Evolutionary conservation across 306 rosid genomes (phyloP).

Genomic region (Rubus idaeus): DNA sequence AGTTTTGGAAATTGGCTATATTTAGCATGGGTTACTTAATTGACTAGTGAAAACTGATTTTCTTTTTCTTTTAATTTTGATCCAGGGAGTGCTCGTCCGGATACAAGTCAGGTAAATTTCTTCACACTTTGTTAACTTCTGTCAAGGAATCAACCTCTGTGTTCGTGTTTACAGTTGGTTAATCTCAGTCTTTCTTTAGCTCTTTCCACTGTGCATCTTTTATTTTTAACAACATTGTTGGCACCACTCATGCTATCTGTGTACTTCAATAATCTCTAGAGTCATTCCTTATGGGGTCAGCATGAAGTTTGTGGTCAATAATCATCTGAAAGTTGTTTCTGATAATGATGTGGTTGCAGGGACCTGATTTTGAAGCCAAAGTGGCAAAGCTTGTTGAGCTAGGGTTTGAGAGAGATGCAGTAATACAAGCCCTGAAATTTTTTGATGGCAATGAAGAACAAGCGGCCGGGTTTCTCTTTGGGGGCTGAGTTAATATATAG

Average conservation of each 20-base stretch:
- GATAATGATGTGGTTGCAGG: conserved; percentile 43
- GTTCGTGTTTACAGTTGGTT: not conserved
- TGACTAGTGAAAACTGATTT: not conserved
- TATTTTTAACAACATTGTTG: not conserved
- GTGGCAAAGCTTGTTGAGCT: conserved; percentile 89
- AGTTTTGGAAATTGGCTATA: conserved; percentile 29
- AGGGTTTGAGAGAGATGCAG: conserved; percentile 86
- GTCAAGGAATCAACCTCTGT: not conserved
- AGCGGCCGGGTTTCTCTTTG: conserved; percentile 56
- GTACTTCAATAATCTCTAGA: not conserved
- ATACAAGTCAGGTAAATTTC: conserved; percentile 52
- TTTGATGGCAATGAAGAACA: conserved; percentile 60
- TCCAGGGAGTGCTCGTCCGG: conserved; percentile 51
- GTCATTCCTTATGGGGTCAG: not conserved
- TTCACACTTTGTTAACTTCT: conserved; percentile 2
- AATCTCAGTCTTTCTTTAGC: not conserved
- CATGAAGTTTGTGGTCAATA: not conserved
- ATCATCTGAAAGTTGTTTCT: not conserved
- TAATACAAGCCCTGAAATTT: conserved; percentile 75
- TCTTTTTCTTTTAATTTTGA: conserved; percentile 15
- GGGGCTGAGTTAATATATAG: conserved; percentile 32
- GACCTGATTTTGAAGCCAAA: conserved; percentile 70
- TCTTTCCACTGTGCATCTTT: not conserved
- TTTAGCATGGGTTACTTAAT: not conserved
- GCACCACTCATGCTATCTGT: not conserved